phyloP scores from a whole-genome alignment of 2,329 filamentous ascomycete species.

The Beauveria scarabaeidicola region DNA sequence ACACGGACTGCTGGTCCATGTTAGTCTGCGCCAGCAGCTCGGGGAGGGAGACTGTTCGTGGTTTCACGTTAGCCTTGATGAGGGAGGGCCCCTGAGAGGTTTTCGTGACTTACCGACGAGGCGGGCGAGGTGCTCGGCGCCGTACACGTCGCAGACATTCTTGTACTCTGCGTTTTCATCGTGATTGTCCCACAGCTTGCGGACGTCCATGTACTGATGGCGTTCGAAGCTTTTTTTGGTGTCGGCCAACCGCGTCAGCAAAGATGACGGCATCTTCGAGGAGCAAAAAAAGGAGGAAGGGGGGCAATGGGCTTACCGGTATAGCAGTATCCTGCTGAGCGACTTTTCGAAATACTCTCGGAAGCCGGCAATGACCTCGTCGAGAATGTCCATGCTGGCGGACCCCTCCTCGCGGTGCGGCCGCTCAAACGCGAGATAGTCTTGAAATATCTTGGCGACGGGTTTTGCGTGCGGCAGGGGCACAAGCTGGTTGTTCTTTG shows the following conservation, averaged over 20 bases:
- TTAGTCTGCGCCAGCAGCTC: slow-evolving; percentile 96
- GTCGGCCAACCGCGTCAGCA: slow-evolving; percentile 12
- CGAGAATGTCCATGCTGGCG: slow-evolving; percentile 73
- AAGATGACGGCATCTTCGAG: not conserved
- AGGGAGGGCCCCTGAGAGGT: not conserved
- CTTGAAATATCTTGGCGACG: slow-evolving; percentile 68
- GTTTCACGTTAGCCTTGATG: not conserved
- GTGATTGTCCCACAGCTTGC: slow-evolving; percentile 57
- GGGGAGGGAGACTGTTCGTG: slow-evolving; percentile 65
- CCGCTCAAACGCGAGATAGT: slow-evolving; percentile 66
- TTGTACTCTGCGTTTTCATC: slow-evolving; percentile 61
- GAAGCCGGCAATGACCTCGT: slow-evolving; percentile 79
- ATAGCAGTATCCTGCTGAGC: slow-evolving; percentile 80
- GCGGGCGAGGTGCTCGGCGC: slow-evolving; percentile 82
- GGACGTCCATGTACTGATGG: slow-evolving; percentile 72
- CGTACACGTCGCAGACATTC: slow-evolving; percentile 73
- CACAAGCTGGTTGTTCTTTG: slow-evolving; percentile 86
- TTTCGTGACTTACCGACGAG: slow-evolving; percentile 61
- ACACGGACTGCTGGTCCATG: slow-evolving; percentile 89
- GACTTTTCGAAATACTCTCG: slow-evolving; percentile 92
- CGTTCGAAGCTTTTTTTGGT: slow-evolving; percentile 66
- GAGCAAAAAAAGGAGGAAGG: not conserved
- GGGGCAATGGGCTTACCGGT: slow-evolving; percentile 42
- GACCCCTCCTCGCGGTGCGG: slow-evolving; percentile 56
- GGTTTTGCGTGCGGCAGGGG: slow-evolving; percentile 70